Evolutionary conservation across 768 basidiomycete species (phyloP), one percentile per base, ranked within the genome.

Genomic region (Boletus rex-veris): DNA sequence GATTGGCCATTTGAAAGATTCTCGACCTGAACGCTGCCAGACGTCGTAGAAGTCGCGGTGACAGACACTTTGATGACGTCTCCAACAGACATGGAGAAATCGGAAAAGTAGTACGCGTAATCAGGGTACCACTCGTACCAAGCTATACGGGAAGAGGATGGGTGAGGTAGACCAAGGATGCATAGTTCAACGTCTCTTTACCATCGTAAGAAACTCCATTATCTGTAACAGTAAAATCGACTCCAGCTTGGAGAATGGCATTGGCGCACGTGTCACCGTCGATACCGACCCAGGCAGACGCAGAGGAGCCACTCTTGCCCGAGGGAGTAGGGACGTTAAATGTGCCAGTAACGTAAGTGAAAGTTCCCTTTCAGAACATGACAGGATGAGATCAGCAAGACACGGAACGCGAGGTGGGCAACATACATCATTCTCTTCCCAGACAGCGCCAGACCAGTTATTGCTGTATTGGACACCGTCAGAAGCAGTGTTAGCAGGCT

Each of bases 1-100:
- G 28, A 7, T 24, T 60, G 53, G 21, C 45, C 41, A 4, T 21
- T 52, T 5, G 54, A 46, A 2, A 52, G 33, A 18, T 61, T 61
- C 24, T 61, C 54, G 18, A 61, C 8, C 15, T 3, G 18, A 18
- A 28, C 59, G 3, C 12, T 31, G 7, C 59, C 59, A 24, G 33
- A 21, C 0, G 38, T 61, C 5, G n/a, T 7, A 12, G 38, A 46
- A 4, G 12, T 30, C 7, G 48, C 15, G 15, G 10, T 8, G 12
- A 57, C 36, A 8, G 21, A 26, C 5, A 11, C 24, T 30, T 2
- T 16, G 37, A 52, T 15, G 3, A 3, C 5, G 15, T 52, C 51
- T n/a, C 44, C 43, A 10, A 28, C 18, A 38, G 26, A 21, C 36
- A 52, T 28, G 10, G 26, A 0, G 5, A 52, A 5, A 28, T 39